Conservation (phyloP, 1,284 basidiomycete species). For the Pseudomicrostroma phylloplanum region DNA sequence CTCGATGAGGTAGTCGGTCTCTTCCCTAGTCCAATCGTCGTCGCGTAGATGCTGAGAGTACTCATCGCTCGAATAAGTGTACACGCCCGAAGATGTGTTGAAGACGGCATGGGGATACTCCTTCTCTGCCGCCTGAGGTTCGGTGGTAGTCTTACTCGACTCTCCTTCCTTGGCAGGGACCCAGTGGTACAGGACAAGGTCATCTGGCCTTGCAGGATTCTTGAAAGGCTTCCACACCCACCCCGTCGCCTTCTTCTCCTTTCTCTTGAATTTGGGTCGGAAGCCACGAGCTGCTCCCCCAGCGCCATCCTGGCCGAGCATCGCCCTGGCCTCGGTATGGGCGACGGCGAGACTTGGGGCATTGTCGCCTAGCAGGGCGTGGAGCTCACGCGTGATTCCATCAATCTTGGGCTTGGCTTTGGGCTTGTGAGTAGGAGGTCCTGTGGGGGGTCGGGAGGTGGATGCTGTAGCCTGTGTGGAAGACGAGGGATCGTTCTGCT, state of each 20-base stretch:
- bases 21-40: slow-evolving; percentile 81
- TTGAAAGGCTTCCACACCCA: slow-evolving; percentile 51
- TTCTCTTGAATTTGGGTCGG: slow-evolving; percentile 78
- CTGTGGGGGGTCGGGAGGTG: slow-evolving; percentile 18
- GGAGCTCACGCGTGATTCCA: slow-evolving; percentile 87
- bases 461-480: background rate
- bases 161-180: slow-evolving; percentile 9
- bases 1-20: slow-evolving; percentile 86
- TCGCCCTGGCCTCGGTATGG: slow-evolving; percentile 37
- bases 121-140: slow-evolving; percentile 16
- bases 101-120: slow-evolving; percentile 68
- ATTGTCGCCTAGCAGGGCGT: slow-evolving; percentile 84
- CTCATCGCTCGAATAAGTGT: slow-evolving; percentile 83
- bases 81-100: slow-evolving; percentile 64
- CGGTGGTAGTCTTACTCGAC: slow-evolving; percentile 7
- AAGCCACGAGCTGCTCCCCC: slow-evolving; percentile 46
- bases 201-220: slow-evolving; percentile 40
- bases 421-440: slow-evolving; percentile 11
- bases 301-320: slow-evolving; percentile 46
- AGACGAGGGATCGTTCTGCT: slow-evolving; percentile 12
- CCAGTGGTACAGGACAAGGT: slow-evolving; percentile 44
- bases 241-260: slow-evolving; percentile 60
- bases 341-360: slow-evolving; percentile 64
- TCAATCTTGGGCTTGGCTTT: slow-evolving; percentile 29
- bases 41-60: slow-evolving; percentile 78